These are phyloP conservation scores for Rubia balearica DNA, from an alignment of 305 asterid species.

Conservation along the genomic window DNA sequence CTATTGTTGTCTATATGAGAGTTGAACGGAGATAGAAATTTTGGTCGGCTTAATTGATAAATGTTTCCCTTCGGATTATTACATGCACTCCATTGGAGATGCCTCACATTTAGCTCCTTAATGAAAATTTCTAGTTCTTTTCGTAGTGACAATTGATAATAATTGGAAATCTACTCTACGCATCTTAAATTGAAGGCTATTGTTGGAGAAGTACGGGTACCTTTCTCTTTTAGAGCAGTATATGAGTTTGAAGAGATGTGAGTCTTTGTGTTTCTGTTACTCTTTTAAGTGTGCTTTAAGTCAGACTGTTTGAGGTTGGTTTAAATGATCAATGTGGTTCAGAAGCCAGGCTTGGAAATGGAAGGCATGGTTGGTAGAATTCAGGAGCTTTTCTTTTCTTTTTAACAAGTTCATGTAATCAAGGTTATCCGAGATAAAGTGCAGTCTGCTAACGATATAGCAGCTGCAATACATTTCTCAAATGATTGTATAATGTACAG, in stretches of 20 bases:
- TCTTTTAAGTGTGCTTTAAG: background rate
- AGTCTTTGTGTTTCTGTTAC: conserved; percentile 22
- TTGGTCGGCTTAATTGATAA: background rate
- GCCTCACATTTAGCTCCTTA: too few species aligned
- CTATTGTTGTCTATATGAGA: background rate
- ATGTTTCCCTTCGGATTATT: background rate
- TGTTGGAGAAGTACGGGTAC: conserved; percentile 99
- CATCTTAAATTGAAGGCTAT: conserved; percentile 68
- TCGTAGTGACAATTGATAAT: conserved; percentile 9
- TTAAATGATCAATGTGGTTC: too few species aligned
- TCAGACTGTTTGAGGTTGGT: too few species aligned
- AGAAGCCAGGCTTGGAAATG: too few species aligned
- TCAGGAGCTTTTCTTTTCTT: too few species aligned
- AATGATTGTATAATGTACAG: too few species aligned
- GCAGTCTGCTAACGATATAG: too few species aligned
- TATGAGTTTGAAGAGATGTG: conserved; percentile 99
- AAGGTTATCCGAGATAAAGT: too few species aligned
- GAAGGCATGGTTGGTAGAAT: too few species aligned
- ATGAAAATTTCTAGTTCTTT: background rate
- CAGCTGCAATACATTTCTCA: too few species aligned
- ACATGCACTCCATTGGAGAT: background rate
- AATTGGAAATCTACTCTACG: conserved; percentile 12
- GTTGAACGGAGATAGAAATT: background rate
- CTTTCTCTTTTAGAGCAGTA: conserved; percentile 96
- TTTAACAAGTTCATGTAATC: too few species aligned